Percentiles rank a stretch among this genome's conserved stretches.
phyloP scores from a whole-genome alignment of 1,284 basidiomycete genomes.

The Ceratobasidium papillatum region DNA sequence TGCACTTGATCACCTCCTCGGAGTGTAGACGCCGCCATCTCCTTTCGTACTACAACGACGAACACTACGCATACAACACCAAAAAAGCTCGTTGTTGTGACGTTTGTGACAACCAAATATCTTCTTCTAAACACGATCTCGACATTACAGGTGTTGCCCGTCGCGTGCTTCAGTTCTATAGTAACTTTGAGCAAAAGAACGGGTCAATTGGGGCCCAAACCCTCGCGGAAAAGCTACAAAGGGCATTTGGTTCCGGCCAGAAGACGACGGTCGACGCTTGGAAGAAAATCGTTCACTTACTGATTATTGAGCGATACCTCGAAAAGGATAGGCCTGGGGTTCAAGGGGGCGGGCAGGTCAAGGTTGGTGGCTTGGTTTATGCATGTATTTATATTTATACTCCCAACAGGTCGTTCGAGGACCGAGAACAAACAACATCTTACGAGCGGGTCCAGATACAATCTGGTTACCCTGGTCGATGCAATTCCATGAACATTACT shows the following conservation, averaged over 20 bases:
- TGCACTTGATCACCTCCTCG: constrained; percentile 14
- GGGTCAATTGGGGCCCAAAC: not conserved
- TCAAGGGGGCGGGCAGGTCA: constrained; percentile 21
- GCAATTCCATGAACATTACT: constrained; percentile 14
- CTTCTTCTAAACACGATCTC: not conserved
- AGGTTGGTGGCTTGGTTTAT: not conserved
- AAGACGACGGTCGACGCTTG: constrained; percentile 16
- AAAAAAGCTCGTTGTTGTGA: constrained; percentile 18
- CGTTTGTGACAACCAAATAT: constrained; percentile 18
- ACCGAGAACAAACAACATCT: constrained; percentile 1
- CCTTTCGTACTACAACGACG: constrained; percentile 18
- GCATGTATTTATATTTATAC: not conserved
- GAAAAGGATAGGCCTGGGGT: constrained; percentile 21
- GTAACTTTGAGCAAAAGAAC: not conserved
- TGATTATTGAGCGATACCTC: constrained; percentile 27
- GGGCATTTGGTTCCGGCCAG: not conserved
- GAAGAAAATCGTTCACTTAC: constrained; percentile 15
- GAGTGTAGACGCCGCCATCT: constrained; percentile 19
- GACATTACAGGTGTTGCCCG: constrained; percentile 21
- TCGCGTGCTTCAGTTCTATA: constrained; percentile 12
- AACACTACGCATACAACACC: not conserved
- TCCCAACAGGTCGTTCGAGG: not conserved
- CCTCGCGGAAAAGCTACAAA: not conserved
- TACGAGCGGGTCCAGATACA: not conserved
- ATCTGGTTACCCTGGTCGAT: constrained; percentile 31